Percentiles rank a stretch among this genome's conserved stretches.
Conservation (phyloP, 108 stramenopile species). For the Skeletonema costatum region DNA sequence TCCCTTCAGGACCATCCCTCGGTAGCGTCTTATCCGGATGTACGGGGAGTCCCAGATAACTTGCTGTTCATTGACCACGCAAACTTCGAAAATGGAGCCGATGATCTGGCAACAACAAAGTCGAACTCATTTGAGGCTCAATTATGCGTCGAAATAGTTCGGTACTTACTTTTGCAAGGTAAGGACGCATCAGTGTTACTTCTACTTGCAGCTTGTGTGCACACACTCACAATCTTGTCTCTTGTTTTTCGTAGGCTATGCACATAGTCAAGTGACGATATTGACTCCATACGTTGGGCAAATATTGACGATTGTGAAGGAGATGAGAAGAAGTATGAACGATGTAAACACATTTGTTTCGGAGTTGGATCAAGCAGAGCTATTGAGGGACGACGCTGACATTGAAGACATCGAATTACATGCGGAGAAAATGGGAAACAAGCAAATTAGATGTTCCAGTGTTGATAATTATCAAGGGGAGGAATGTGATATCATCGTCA, state of each 20-base stretch:
- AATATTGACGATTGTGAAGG: constrained; percentile 29
- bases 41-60: constrained; percentile 34
- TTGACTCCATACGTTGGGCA: constrained; percentile 63
- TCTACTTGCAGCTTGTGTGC: too few relatives aligned
- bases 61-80: constrained; percentile 55
- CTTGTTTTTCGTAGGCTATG: constrained; percentile 5
- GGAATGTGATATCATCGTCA: constrained; percentile 85
- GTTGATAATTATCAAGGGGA: constrained; percentile 94
- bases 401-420: too few relatives aligned
- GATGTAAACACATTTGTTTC: constrained; percentile 41
- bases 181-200: too few relatives aligned
- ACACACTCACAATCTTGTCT: too few relatives aligned
- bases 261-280: constrained; percentile 34
- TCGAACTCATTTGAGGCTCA: constrained; percentile 45
- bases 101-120: constrained; percentile 36
- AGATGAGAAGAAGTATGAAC: constrained; percentile 17
- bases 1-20: constrained; percentile 44
- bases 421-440: too few relatives aligned
- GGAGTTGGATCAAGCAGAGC: constrained; percentile 37
- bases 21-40: constrained; percentile 33
- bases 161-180: constrained; percentile 56
- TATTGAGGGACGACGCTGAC: constrained; percentile 18
- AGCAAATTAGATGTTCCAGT: constrained; percentile 45
- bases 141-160: constrained; percentile 50
- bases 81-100: constrained; percentile 32